Base-by-base conservation (phyloP, 768 basidiomycete species). In the Tephrocybe sp. region DNA sequence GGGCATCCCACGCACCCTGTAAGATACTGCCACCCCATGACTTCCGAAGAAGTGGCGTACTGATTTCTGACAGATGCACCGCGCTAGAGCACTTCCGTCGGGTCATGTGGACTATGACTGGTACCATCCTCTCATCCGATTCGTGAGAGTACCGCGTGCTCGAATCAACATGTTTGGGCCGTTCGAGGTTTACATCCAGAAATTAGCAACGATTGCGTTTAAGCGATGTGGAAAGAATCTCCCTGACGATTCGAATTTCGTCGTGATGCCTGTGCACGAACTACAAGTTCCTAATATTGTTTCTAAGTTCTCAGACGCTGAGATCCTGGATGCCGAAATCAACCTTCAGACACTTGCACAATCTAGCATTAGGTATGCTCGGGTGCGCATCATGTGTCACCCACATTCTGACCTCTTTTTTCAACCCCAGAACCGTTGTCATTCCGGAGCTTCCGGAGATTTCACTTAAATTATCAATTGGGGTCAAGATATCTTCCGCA, bases 1-100 rank as follows among this genome's bases (percentile, higher is more conserved):
- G 81, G 81, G 1, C 81, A 83, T 62, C 81, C 81, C 19, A 82
- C 80, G 1, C 81, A 83, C 55, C 81, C 81, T 12, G 80, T 80
- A 57, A 43, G 69, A 26, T 41, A 35, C 22, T 38, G 22, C 23
- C 12, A 38, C 16, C 10, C 33, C 39, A 31, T 32, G 17, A 45
- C 36, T 22, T 26, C 26, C 7, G 17, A 6, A 39, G 32, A 34
- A 34, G 13, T 53, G 43, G 45, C 16, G 45, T 9, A 35, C 39
- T 30, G 49, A 30, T 34, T 54, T 33, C 34, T 43, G 40, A 30
- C 39, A 82, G 80, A 82, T 82, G 81, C 77, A 83, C 60, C 72
- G 79, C 4, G 77, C 80, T 1, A 68, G 78, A 57, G 68, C 74
- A 68, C 54, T 73, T 53, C 57, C 69, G 45, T 54, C 63, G 17